Base-by-base conservation (phyloP, 495 filamentous ascomycete genomes). In the Aspergillus haitiensis region DNA sequence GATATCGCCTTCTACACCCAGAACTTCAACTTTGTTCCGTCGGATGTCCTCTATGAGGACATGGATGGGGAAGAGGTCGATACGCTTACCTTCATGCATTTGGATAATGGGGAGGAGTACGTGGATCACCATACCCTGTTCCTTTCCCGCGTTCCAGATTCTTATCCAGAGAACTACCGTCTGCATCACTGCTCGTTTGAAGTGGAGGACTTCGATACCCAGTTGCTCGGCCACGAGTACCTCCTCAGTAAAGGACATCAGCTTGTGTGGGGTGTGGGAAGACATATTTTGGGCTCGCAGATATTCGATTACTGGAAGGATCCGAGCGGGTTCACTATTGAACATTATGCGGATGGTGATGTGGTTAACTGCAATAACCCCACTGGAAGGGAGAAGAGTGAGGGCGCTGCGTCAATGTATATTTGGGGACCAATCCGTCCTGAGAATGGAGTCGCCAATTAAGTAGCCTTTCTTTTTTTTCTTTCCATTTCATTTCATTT, bases 291-390 rank as follows among this genome's bases (percentile, higher is more conserved):
- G 60, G 88, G 88, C 84, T 83, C 78, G 52, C 87, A 90, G 72
- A 84, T 90, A 31, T 89, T 90, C 59, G 87, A 90, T 69, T 90
- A 90, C 69, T 90, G 87, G 87, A 86, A 32, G 39, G 84, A 88
- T 70, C 76, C 82, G 0, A 76, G 69, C 9, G 67, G 73, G 0
- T 82, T 84, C 63, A 85, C 85, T 57, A 65, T 88, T 61, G 85
- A 88, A 67, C 86, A 88, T 65, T 88, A 88, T 56, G 79, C 82
- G 61, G 64, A 35, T 45, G 86, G 86, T 4, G 86, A 88, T 67
- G 64, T 86, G 65, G 78, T 88, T 11, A 82, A 84, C 57, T 74
- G 79, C 56, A 77, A 76, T 52, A 52, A 48, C 21, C 32, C 21
- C 12, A 59, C 56, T 40, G 44, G 32, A 11, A 27, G 46, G 27